Percentiles rank a stretch among this genome's conserved stretches.
Conservation (phyloP, 148 eudicot species). For the Beta vulgaris region DNA sequence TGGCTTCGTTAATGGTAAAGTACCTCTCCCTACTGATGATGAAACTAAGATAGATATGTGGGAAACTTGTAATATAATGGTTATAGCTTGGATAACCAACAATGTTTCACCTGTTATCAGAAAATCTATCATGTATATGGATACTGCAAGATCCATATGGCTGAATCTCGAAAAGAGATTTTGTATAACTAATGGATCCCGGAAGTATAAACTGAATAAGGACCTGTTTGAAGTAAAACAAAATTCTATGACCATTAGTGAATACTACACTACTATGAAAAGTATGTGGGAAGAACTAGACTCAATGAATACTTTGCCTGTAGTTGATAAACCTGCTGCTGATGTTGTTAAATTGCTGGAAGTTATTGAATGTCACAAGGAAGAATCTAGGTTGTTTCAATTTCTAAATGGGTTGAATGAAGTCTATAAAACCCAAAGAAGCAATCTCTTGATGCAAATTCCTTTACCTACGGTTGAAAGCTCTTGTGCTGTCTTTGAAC, state of each 20-base stretch:
- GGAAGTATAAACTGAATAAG: background rate
- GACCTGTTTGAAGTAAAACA: background rate
- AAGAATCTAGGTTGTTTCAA: background rate
- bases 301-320: background rate
- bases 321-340: background rate
- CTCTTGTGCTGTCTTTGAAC: background rate
- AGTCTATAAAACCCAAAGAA: background rate
- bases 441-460: background rate
- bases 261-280: background rate
- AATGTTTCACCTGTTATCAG: background rate
- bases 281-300: background rate
- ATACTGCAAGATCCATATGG: background rate
- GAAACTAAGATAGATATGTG: background rate
- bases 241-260: background rate
- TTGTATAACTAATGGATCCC: too few relatives aligned
- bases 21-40: background rate
- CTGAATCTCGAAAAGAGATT: background rate
- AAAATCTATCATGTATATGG: background rate
- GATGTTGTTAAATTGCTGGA: too few relatives aligned
- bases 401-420: background rate
- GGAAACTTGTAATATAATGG: background rate
- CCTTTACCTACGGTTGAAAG: background rate
- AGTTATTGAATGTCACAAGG: background rate
- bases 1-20: background rate
- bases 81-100: background rate